These are phyloP conservation scores for Actinomucor elegans DNA, from an alignment of 371 early-diverging fungal species.

Conservation along the genomic window DNA sequence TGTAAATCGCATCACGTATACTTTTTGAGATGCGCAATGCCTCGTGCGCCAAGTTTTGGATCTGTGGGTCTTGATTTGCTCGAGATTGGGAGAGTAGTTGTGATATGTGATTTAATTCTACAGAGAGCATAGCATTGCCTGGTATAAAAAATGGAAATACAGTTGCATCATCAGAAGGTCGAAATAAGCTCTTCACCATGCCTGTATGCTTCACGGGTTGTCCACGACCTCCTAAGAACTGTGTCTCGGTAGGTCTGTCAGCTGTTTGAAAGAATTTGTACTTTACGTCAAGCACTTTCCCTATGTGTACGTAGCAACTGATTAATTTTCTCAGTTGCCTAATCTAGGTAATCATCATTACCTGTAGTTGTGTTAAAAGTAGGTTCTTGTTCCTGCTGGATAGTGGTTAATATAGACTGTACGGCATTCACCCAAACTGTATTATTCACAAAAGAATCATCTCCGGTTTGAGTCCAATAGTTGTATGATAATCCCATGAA, in stretches of 20 bases:
- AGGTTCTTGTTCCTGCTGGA: constrained; percentile 37
- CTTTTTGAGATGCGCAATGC: constrained; percentile 35
- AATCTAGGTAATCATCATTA: no score
- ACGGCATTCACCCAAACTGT: constrained; percentile 44
- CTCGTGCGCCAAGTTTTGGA: constrained; percentile 14
- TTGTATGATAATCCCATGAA: constrained; percentile 49
- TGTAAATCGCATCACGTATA: constrained; percentile 58
- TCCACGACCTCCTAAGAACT: constrained; percentile 54
- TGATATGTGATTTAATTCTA: constrained; percentile 50
- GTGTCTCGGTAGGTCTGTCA: constrained; percentile 58
- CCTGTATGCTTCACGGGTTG: constrained; percentile 58
- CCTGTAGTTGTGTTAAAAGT: constrained; percentile 40
- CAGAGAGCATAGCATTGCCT: constrained; percentile 68
- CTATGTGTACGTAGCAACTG: no score
- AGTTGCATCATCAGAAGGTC: constrained; percentile 69
- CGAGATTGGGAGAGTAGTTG: constrained; percentile 17
- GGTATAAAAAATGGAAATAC: constrained; percentile 65
- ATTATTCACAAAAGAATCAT: constrained; percentile 32
- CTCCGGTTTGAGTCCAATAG: constrained; percentile 45
- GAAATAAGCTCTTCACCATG: constrained; percentile 59
- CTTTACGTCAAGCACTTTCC: constrained; percentile 16
- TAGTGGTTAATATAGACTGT: constrained; percentile 22
- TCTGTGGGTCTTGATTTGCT: background rate
- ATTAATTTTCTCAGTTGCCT: no score
- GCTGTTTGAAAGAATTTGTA: constrained; percentile 32